These are phyloP conservation scores for Cladosporium sp. DNA, from an alignment of 2,329 filamentous ascomycete genomes.

Conservation along the genomic window DNA sequence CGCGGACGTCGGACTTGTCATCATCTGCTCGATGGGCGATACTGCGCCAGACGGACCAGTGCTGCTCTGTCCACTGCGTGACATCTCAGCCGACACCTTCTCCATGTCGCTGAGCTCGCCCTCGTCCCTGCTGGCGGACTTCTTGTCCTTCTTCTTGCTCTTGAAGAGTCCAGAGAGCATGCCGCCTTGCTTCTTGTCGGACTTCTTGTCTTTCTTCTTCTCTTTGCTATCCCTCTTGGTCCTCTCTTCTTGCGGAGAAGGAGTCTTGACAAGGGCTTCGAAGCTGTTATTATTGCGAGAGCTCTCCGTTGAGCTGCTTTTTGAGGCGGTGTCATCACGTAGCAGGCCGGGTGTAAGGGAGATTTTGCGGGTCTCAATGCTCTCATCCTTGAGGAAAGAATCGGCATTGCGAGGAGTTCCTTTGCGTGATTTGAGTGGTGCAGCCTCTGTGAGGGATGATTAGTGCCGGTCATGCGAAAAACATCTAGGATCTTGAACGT, in stretches of 20 bases:
- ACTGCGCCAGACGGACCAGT: neutral
- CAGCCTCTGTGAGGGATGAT: constrained; percentile 24
- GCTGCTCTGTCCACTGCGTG: constrained; percentile 13
- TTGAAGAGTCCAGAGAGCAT: constrained; percentile 68
- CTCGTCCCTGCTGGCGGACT: constrained; percentile 38
- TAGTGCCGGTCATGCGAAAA: neutral
- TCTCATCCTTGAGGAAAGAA: constrained; percentile 96
- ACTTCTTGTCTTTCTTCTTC: constrained; percentile 70
- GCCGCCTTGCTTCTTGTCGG: constrained; percentile 66
- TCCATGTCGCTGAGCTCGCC: constrained; percentile 26
- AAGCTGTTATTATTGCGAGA: constrained; percentile 53
- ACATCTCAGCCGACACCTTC: constrained; percentile 25
- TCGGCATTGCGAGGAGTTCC: constrained; percentile 86
- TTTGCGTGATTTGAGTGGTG: constrained; percentile 61
- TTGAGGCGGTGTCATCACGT: constrained; percentile 61
- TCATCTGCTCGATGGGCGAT: constrained; percentile 9
- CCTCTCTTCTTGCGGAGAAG: constrained; percentile 53
- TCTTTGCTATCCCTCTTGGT: constrained; percentile 64
- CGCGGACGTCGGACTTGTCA: constrained; percentile 2
- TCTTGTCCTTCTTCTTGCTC: constrained; percentile 60
- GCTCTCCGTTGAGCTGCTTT: constrained; percentile 40
- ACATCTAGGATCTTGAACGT: constrained; percentile 8
- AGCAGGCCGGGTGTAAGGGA: constrained; percentile 89
- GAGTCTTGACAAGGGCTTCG: constrained; percentile 67
- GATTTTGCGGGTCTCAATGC: constrained; percentile 92